These are phyloP conservation scores for Vitis cinerea DNA, from an alignment of 164 flowering plant genomes.

Conservation along the genomic window DNA sequence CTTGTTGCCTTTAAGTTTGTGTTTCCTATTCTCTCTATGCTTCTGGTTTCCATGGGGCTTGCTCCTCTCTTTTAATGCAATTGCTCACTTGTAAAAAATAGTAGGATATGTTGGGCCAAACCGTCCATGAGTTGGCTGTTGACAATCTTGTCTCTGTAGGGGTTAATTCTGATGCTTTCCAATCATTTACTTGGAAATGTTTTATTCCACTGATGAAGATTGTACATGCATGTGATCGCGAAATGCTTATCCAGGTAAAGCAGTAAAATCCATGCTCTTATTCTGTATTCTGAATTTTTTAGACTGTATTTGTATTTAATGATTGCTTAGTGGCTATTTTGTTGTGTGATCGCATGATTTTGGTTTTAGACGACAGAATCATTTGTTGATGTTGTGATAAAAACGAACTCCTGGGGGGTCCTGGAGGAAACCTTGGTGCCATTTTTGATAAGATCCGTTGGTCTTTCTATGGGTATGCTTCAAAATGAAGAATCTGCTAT, in stretches of 20 bases:
- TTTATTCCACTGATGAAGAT: conserved; percentile 60
- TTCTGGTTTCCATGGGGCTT: no score
- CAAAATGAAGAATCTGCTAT: conserved; percentile 40
- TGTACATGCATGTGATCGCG: conserved; percentile 36
- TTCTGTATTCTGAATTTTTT: not conserved
- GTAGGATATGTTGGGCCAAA: not conserved
- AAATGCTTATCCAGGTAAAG: conserved; percentile 64
- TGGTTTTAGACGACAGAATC: conserved; percentile 52
- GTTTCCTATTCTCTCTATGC: no score
- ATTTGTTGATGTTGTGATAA: conserved; percentile 51
- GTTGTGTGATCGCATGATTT: conserved; percentile 11
- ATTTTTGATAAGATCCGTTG: conserved; percentile 45
- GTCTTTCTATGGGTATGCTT: conserved; percentile 47
- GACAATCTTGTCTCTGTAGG: conserved; percentile 22
- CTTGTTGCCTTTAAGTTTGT: not conserved
- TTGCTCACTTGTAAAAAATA: no score
- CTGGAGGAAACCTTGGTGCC: conserved; percentile 67
- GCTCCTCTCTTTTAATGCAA: no score
- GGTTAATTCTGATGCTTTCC: conserved; percentile 16
- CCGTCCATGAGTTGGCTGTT: conserved; percentile 5
- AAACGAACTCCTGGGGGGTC: conserved; percentile 49
- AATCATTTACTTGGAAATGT: conserved; percentile 52
- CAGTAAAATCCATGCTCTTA: not conserved
- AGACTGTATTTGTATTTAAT: not conserved
- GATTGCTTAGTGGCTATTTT: conserved; percentile 2